Evolutionary conservation across 805 yeast species (phyloP), one percentile per base, ranked within the genome.

Genomic region (Metschnikowia drakensbergensis): DNA sequence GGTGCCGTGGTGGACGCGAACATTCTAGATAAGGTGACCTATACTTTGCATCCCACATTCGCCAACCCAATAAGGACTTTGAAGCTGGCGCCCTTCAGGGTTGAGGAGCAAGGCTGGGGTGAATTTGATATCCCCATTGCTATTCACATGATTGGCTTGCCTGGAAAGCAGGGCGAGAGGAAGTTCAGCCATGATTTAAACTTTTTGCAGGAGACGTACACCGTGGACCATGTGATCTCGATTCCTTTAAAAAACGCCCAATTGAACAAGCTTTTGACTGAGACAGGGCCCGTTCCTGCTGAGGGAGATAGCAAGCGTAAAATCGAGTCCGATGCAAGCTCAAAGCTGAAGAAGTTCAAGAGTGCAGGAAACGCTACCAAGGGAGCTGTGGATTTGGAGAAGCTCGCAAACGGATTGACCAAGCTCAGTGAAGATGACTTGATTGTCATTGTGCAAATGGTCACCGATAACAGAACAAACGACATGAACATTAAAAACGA

Each of bases 21-120:
- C 40, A 77, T 92, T 48, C 86, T 92, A 60, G 98, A 94, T 66
- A 88, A 86, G 68, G 97, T 90, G 46, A 90, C 96, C 4, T 92
- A 92, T 67, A 84, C 89, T 58, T 77, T 94, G 54, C 99, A 92
- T 72, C 98, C 97, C 43, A 94, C 98, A 7, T 92, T 92, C 70
- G 82, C 81, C 43, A 90, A 90, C 65, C 98, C 98, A 8, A 84
- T 80, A 54, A 80, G 97, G 65, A 75, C 85, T 9, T 66, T 89
- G 63, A 88, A 86, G 61, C 84, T 83, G 61, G 80, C 86, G 7
- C 99, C 99, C 8, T 92, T 91, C 70, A 79, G 71, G 62, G 85
- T 92, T 49, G 87, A 82, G 61, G 99, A 92, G 66, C 84, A 88
- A 71, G 99, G 99, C 45, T 92, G 99, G 98, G 99, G 98, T 65